Base-by-base conservation (phyloP, 1,284 basidiomycete genomes). In the Microbotryum lychnidis-dioicae region DNA sequence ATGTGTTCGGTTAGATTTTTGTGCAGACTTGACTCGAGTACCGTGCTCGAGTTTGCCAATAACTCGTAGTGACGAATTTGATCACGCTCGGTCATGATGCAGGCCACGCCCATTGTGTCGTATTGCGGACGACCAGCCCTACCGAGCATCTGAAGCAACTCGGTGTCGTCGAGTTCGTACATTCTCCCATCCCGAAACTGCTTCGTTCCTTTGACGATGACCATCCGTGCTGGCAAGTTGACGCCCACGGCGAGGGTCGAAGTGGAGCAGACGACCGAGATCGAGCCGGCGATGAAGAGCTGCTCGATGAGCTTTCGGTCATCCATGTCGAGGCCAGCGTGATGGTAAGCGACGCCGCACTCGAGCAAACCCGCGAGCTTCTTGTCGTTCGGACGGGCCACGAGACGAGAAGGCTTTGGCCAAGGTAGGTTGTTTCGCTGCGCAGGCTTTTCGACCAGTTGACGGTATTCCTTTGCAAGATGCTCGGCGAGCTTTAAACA, bases 91-190 rank as follows among this genome's bases (percentile, higher is more conserved):
- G 89, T 91, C 67, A 92, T 75, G 63, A 92, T 88, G 51, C 91
- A 79, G 0, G 87, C 87, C 31, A 73, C 63, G 55, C 75, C 73
- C 4, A 63, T 63, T 64, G 60, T 71, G 84, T 90, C 92, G 72
- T 89, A 97, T 75, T 97, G 92, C 18, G 94, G 93, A 23, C 94
- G 82, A 7, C 93, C 94, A 80, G 96, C 77, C 45, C 80, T 72
- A 0, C 79, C 79, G 66, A 79, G 72, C 78, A 70, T 71, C 50
- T 66, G 21, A 23, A 47, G 12, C 44, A 23, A 56, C 23, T 29
- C 27, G 20, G 54, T n/a, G 12, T 56, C 44, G 8, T 27, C 51
- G 10, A 18, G 20, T 45, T 91, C 88, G 53, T 80, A 79, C 56
- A 80, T 81, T 1, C 71, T 71, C 12, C 63, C 60, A 48, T 65